phyloP scores from a whole-genome alignment of 2,329 filamentous ascomycete genomes.

The Aspergillaceae sp. region DNA sequence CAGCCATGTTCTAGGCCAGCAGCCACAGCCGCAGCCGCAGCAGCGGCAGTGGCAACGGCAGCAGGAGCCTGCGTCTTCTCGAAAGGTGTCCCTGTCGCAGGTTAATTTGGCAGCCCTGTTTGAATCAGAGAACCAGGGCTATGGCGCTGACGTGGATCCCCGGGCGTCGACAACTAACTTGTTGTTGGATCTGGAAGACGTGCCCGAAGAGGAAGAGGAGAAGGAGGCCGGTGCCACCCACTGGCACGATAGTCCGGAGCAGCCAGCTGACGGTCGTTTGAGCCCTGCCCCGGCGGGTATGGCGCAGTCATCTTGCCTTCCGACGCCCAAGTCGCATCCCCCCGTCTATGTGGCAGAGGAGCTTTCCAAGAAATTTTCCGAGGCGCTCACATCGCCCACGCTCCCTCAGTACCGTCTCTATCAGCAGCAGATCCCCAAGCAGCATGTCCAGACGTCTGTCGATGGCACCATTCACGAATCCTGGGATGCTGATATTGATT shows the following conservation, averaged over 20 bases:
- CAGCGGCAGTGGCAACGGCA: constrained; percentile 9
- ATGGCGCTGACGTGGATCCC: constrained; percentile 30
- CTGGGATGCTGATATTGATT: constrained; percentile 57
- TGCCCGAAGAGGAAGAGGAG: constrained; percentile 41
- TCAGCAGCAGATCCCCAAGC: constrained; percentile 6
- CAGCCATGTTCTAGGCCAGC: constrained; percentile 31
- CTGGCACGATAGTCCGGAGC: constrained; percentile 24
- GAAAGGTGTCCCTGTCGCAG: constrained; percentile 8
- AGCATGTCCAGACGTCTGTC: constrained; percentile 2
- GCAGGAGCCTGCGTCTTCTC: constrained; percentile 23
- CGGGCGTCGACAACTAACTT: constrained; percentile 33
- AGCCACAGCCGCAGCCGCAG: constrained; percentile 10
- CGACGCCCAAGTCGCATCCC: constrained; percentile 21
- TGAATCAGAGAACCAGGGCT: constrained; percentile 25
- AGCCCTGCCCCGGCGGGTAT: constrained; percentile 6
- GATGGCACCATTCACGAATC: constrained; percentile 31
- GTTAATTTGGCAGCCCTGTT: constrained; percentile 22
- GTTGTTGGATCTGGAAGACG: constrained; percentile 35
- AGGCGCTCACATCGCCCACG: constrained; percentile 38
- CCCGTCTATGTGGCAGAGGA: constrained; percentile 25
- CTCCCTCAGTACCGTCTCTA: constrained; percentile 19
- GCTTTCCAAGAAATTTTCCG: constrained; percentile 35
- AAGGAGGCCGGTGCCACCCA: constrained; percentile 25
- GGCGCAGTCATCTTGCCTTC: constrained; percentile 7
- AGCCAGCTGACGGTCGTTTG: constrained; percentile 12